Conservation (phyloP, 306 rosid species). For the Quillaja saponaria region DNA sequence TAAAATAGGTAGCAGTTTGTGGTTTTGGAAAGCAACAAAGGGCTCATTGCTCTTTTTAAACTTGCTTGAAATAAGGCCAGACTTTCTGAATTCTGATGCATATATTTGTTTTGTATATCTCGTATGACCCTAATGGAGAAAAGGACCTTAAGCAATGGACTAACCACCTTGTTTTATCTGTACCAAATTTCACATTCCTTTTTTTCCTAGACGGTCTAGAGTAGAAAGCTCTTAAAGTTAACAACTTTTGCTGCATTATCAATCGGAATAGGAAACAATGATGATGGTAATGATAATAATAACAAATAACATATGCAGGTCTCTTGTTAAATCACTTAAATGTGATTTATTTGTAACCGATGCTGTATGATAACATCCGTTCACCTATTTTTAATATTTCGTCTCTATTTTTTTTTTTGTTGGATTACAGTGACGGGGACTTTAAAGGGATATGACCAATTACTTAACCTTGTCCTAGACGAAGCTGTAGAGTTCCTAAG, state of each 20-base stretch:
- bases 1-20: neutral
- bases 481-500: slow-evolving; percentile 89
- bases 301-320: neutral
- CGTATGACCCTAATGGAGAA: no score
- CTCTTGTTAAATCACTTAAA: neutral
- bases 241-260: no score
- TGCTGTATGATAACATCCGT: neutral
- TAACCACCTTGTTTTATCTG: no score
- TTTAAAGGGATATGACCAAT: slow-evolving; percentile 93
- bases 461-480: slow-evolving; percentile 89
- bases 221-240: no score
- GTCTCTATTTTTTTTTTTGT: slow-evolving; percentile 20
- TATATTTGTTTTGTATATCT: neutral
- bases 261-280: no score
- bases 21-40: neutral
- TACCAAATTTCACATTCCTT: no score
- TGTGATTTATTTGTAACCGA: neutral
- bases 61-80: neutral
- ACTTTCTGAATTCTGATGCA: neutral
- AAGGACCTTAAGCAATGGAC: no score
- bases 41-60: neutral
- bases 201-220: no score
- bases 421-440: slow-evolving; percentile 76
- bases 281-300: no score
- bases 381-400: no score